Base-by-base conservation (phyloP, 2,329 filamentous ascomycete genomes). In the Polytolypa hystricis region DNA sequence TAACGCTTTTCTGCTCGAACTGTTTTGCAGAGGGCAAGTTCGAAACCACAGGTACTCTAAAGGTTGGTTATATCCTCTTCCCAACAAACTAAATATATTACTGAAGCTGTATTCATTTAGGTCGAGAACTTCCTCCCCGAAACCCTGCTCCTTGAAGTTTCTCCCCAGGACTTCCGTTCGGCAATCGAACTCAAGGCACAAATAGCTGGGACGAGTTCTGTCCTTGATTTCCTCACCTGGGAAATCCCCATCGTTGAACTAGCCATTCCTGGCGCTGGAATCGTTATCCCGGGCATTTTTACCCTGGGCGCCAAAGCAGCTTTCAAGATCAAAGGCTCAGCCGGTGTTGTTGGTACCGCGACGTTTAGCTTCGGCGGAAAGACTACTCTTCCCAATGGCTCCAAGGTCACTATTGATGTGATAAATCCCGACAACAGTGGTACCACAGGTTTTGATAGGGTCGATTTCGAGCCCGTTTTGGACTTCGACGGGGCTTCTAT, bases 21-120 rank as follows among this genome's bases (percentile, higher is more conserved):
- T 55, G 52, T 34, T 55, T 45, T 30, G 41, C 54, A 1, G 31
- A 34, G 1, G 53, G 52, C 10, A 47, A 39, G 18, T 47, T 54
- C 23, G 37, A 47, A 29, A 39, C 53, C n/a, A 39, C 36, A 5
- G 52, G 53, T 17, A 37, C 35, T 19, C 17, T 55, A 4, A 47
- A 46, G 19, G 50, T 52, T 18, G 10, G 21, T 25, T 7, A n/a
- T n/a, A n/a, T n/a, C n/a, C n/a, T n/a, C n/a, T n/a, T n/a, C n/a
- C n/a, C n/a, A n/a, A n/a, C n/a, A n/a, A n/a, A n/a, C n/a, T n/a
- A n/a, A n/a, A n/a, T n/a, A 19, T 11, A 21, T 7, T 17, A 8
- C 7, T 11, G 10, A 19, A 25, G 10, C 6, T 16, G 27, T n/a
- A 18, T 26, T 41, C 10, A 17, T 33, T 10, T 20, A 44, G 38